Conservation (phyloP, 129 eudicot genomes). For the Artemisia argyi region DNA sequence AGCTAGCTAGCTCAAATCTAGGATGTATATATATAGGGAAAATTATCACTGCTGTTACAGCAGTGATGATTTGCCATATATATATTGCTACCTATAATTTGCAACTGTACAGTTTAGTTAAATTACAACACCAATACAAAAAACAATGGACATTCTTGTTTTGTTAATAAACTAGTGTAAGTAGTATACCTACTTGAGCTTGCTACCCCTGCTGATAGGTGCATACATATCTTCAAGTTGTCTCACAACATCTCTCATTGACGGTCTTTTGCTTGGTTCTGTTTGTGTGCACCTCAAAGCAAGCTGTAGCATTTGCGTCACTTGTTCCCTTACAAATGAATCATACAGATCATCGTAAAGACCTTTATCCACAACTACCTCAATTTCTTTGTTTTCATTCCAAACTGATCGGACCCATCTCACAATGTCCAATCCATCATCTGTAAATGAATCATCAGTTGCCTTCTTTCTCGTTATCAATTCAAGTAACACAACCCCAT, state of each 20-base stretch:
- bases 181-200: constrained; percentile 19
- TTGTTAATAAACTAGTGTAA: too few species aligned
- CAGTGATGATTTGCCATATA: too few species aligned
- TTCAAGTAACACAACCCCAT: constrained; percentile 81
- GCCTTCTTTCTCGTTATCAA: constrained; percentile 72
- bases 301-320: constrained; percentile 49
- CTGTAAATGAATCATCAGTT: constrained; percentile 45
- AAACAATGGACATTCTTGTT: background rate
- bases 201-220: constrained; percentile 14
- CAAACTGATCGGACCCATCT: constrained; percentile 62
- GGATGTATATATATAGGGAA: too few species aligned
- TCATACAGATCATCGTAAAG: constrained; percentile 58
- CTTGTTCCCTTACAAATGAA: constrained; percentile 54
- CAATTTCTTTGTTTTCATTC: constrained; percentile 45
- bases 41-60: too few species aligned
- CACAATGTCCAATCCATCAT: constrained; percentile 57
- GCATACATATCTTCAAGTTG: constrained; percentile 41
- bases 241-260: constrained; percentile 83
- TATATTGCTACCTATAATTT: background rate
- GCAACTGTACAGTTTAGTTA: background rate
- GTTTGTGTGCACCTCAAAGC: constrained; percentile 77
- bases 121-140: background rate
- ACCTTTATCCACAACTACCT: constrained; percentile 53
- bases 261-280: constrained; percentile 61
- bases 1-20: too few species aligned